Evolutionary conservation across 2,329 filamentous ascomycete genomes (phyloP).

Genomic region (Botrytis tulipae): DNA sequence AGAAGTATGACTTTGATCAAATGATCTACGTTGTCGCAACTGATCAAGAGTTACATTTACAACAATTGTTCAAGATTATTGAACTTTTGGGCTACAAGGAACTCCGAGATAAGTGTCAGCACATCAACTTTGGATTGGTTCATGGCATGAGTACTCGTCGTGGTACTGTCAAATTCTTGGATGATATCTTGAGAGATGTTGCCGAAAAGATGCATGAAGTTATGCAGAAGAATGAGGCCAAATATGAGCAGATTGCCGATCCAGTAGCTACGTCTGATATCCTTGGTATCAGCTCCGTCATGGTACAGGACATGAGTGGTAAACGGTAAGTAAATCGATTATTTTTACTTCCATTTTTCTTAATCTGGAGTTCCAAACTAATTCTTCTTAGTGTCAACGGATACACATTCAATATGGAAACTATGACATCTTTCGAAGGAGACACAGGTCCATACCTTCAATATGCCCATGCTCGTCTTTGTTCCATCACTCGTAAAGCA

Average conservation of each 20-base stretch:
- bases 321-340: conserved; percentile 62
- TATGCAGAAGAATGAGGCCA: conserved; percentile 85
- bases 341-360: background rate
- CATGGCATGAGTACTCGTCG: conserved; percentile 69
- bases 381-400: conserved; percentile 53
- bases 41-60: conserved; percentile 70
- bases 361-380: conserved; percentile 16
- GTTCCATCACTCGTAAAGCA: conserved; percentile 59
- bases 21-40: conserved; percentile 79
- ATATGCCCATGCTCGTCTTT: conserved; percentile 74
- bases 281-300: conserved; percentile 89
- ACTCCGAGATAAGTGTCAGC: conserved; percentile 65
- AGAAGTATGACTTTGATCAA: conserved; percentile 67
- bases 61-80: conserved; percentile 74
- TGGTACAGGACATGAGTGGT: conserved; percentile 97
- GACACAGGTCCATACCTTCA: conserved; percentile 85
- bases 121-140: conserved; percentile 74
- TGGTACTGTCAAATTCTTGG: conserved; percentile 71
- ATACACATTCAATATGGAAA: conserved; percentile 74
- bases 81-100: conserved; percentile 69
- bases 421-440: conserved; percentile 81
- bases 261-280: conserved; percentile 80
- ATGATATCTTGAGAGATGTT: conserved; percentile 73
- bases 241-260: conserved; percentile 87
- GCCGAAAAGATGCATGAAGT: conserved; percentile 97